Evolutionary conservation across 495 filamentous ascomycete species (phyloP), one percentile per base, ranked within the genome.

Genomic region (Astrothelium macrocarpum): DNA sequence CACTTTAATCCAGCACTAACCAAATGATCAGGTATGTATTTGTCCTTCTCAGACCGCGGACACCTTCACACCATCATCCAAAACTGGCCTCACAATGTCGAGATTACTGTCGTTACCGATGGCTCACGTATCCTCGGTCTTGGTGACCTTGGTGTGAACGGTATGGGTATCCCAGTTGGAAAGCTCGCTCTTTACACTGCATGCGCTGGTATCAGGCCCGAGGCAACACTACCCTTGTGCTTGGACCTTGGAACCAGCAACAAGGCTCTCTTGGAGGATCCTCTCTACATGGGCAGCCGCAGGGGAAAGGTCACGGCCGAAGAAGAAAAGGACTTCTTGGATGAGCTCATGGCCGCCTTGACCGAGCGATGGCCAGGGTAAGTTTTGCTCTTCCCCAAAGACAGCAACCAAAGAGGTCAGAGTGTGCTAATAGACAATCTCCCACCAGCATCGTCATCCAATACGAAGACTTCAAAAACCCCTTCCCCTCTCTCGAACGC

Each of bases 401-500:
- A 14, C 5, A 39, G 14, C 5, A 39, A 39, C 14, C 34, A 5
- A 39, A 39, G 34, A 39, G 34, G 34, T 14, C 5, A 39, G 34
- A 5, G 14, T 5, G 5, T 45, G 59, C 34, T 43, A 65, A 61
- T 66, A 64, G 49, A 64, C 60, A 12, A 46, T 5, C 9, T 28
- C 59, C 62, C 11, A 65, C 9, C 71, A 85, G 90, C 64, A 95
- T 98, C 79, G 86, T 98, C 61, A 89, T 98, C 65, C 94, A 98
- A 75, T 98, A 96, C 67, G 94, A 98, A 77, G 94, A 98, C 67
- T 97, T 96, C 78, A 96, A 98, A 82, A 96, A 92, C 68, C 94
- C 94, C 16, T 98, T 98, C 84, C 89, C 90, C 62, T 90, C 93
- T 59, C 81, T 98, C 45, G 87, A 95, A 74, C 83, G 91, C 53